Evolutionary conservation across 2,329 filamentous ascomycete genomes (phyloP).

Genomic region (Sporothrix brasiliensis): DNA sequence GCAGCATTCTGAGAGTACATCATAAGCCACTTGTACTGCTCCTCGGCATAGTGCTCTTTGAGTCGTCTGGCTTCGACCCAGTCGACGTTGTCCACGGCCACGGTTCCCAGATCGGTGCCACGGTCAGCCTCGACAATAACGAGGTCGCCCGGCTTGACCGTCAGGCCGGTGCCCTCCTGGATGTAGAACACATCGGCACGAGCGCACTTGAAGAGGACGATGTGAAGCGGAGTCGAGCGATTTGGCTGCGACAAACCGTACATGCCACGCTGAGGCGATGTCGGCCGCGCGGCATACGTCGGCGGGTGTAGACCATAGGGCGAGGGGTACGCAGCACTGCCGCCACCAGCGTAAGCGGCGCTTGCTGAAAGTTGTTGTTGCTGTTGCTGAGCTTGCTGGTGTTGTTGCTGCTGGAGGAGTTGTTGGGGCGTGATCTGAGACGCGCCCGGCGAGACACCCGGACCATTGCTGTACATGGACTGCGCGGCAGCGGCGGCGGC

Average conservation of each 20-base stretch:
- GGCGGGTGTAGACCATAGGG: slow-evolving; percentile 52
- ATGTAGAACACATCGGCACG: slow-evolving; percentile 96
- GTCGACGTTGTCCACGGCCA: slow-evolving; percentile 83
- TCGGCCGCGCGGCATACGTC: slow-evolving; percentile 54
- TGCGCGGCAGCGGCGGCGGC: slow-evolving; percentile 30
- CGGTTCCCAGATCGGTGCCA: slow-evolving; percentile 91
- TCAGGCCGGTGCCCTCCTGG: slow-evolving; percentile 89
- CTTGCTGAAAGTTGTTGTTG: slow-evolving; percentile 36
- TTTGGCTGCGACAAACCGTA: slow-evolving; percentile 64
- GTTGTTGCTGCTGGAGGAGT: slow-evolving; percentile 23
- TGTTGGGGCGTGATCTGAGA: slow-evolving; percentile 28
- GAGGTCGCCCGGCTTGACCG: slow-evolving; percentile 86
- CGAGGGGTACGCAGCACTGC: slow-evolving; percentile 51
- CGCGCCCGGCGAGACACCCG: slow-evolving; percentile 30
- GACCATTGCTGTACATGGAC: slow-evolving; percentile 26
- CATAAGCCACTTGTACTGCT: slow-evolving; percentile 98
- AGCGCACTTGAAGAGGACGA: slow-evolving; percentile 96
- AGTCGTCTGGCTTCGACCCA: slow-evolving; percentile 85
- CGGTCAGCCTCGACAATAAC: slow-evolving; percentile 98
- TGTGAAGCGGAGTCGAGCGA: slow-evolving; percentile 73
- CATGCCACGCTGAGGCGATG: slow-evolving; percentile 64
- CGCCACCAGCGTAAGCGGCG: slow-evolving; percentile 24
- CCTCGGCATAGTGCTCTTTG: slow-evolving; percentile 89
- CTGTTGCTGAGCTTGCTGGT: slow-evolving; percentile 25
- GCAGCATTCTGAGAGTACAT: slow-evolving; percentile 88